phyloP scores from a whole-genome alignment of 352 stramenopile genomes.

The Phytopythium vexans region DNA sequence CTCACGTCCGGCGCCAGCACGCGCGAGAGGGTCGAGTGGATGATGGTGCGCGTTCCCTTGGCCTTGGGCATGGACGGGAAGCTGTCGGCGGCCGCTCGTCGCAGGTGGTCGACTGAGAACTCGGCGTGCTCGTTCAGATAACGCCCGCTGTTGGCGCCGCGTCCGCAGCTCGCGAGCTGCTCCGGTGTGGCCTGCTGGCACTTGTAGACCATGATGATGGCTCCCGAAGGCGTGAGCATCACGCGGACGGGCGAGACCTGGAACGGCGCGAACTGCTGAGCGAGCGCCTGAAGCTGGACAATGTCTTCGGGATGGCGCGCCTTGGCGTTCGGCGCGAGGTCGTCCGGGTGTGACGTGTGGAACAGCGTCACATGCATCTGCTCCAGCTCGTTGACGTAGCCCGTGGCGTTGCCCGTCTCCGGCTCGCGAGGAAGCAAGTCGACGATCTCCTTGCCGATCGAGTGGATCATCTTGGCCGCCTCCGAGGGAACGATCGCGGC shows the following conservation, averaged over 20 bases:
- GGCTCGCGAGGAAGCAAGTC: conserved; percentile 33
- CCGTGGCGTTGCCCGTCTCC: conserved; percentile 25
- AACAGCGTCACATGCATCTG: conserved; percentile 82
- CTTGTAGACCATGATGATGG: conserved; percentile 68
- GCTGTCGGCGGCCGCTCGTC: conserved; percentile 34
- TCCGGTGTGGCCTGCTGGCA: conserved; percentile 17
- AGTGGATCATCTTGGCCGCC: conserved; percentile 34
- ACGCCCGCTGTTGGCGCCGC: conserved; percentile 2
- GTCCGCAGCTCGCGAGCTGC: conserved; percentile 1
- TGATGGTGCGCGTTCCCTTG: conserved; percentile 41
- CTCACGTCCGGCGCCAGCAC: conserved; percentile 46
- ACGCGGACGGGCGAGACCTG: conserved; percentile 43
- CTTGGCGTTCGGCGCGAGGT: conserved; percentile 40
- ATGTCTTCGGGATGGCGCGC: conserved; percentile 38
- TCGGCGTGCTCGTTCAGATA: conserved; percentile 29
- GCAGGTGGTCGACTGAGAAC: conserved; percentile 60
- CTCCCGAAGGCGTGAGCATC: conserved; percentile 54
- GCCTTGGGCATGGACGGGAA: conserved; percentile 51
- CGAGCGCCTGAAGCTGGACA: conserved; percentile 35
- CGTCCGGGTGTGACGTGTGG: conserved; percentile 70
- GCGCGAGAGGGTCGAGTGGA: conserved; percentile 65
- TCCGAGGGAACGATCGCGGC: conserved; percentile 34
- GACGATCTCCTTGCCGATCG: conserved; percentile 39
- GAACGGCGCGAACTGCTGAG: conserved; percentile 36
- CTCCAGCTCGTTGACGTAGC: conserved; percentile 59